These are phyloP conservation scores for Phytophthora colocasiae DNA, from an alignment of 352 stramenopile genomes.

Conservation along the genomic window DNA sequence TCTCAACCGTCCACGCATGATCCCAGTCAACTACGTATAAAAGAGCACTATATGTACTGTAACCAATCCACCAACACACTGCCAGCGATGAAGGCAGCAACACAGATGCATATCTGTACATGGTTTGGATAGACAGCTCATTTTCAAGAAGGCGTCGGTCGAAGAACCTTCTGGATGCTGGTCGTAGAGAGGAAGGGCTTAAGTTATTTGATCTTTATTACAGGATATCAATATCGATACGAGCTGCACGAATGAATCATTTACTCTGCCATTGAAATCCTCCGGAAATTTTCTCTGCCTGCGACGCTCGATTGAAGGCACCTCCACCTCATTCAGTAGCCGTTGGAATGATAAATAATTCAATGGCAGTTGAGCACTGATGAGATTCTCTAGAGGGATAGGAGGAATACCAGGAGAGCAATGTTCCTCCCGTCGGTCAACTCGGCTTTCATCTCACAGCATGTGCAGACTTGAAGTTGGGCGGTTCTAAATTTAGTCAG, in stretches of 20 bases:
- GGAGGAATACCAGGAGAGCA: slow-evolving; percentile 3
- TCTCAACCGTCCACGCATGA: slow-evolving; percentile 48
- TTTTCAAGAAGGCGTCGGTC: slow-evolving; percentile 13
- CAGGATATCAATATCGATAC: slow-evolving; percentile 32
- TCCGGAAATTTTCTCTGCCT: slow-evolving; percentile 11
- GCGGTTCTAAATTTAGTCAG: slow-evolving; percentile 7
- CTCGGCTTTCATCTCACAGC: too few species aligned
- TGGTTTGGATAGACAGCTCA: slow-evolving; percentile 16
- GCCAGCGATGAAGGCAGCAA: not conserved
- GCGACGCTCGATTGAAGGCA: not conserved
- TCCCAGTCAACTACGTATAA: slow-evolving; percentile 60
- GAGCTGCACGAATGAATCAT: slow-evolving; percentile 19
- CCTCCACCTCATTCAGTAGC: too few species aligned
- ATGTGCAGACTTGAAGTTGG: slow-evolving; percentile 15
- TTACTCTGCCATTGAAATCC: not conserved
- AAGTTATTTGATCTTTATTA: slow-evolving; percentile 42
- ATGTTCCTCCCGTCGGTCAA: not conserved
- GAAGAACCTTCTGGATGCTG: slow-evolving; percentile 5
- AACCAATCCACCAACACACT: slow-evolving; percentile 5
- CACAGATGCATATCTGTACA: not conserved
- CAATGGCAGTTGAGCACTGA: too few species aligned
- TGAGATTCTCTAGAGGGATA: not conserved
- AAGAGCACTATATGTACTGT: not conserved
- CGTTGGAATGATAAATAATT: too few species aligned
- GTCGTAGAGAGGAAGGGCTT: slow-evolving; percentile 18